Percentiles rank a stretch among this genome's conserved stretches.
Evolutionary conservation across 1,284 basidiomycete genomes (phyloP).

Genomic region (Puccinia triticina): DNA sequence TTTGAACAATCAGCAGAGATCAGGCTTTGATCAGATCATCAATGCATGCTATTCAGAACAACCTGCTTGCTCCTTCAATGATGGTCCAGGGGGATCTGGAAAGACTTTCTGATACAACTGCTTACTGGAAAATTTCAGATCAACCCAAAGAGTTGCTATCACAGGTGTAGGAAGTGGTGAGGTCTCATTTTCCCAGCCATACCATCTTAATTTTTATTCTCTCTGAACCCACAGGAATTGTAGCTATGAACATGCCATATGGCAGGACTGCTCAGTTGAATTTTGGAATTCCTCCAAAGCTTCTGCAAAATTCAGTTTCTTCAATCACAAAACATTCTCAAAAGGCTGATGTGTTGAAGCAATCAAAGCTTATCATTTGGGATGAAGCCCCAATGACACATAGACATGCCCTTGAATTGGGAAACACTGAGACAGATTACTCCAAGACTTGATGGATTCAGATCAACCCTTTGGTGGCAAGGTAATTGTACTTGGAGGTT

Average conservation of each 20-base stretch:
- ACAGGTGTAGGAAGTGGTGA: neutral
- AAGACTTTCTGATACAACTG: constrained; percentile 65
- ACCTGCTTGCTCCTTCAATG: constrained; percentile 63
- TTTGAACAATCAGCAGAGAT: constrained; percentile 62
- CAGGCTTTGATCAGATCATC: constrained; percentile 60
- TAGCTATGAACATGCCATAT: neutral
- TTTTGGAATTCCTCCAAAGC: constrained; percentile 1
- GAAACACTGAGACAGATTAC: neutral
- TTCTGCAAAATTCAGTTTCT: neutral
- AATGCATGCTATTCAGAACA: constrained; percentile 57
- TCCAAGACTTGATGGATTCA: neutral
- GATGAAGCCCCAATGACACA: constrained; percentile 24
- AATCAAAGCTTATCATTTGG: constrained; percentile 15
- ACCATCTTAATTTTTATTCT: neutral
- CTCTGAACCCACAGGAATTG: neutral
- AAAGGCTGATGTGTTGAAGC: neutral
- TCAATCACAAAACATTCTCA: neutral
- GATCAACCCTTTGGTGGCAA: constrained; percentile 14
- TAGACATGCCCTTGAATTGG: neutral
- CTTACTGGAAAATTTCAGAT: constrained; percentile 60
- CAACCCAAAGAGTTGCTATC: constrained; percentile 61
- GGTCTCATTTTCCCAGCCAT: neutral
- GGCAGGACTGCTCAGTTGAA: neutral
- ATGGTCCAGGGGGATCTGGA: constrained; percentile 64
- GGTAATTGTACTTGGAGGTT: neutral